A percentile compares a stretch with the other conserved stretches of the same genome.
These are phyloP conservation scores for Ophiostoma australiae DNA, from an alignment of 2,329 filamentous ascomycete genomes.

Conservation along the genomic window DNA sequence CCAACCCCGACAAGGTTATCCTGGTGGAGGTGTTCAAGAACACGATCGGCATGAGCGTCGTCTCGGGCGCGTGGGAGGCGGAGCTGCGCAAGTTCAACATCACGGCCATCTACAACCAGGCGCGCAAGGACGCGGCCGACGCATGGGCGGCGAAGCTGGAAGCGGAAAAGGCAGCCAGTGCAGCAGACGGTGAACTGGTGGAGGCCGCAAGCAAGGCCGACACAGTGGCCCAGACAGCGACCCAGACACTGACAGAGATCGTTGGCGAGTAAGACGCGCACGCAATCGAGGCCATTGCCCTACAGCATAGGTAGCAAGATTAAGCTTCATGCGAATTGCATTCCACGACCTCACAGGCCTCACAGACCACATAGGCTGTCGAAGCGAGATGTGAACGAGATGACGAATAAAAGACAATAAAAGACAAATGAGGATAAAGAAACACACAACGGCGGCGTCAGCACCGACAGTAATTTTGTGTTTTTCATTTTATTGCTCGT, in stretches of 20 bases:
- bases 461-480: neutral
- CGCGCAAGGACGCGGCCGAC: conserved; percentile 5
- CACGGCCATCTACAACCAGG: conserved; percentile 59
- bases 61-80: conserved; percentile 64
- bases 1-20: conserved; percentile 70
- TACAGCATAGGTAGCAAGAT: neutral
- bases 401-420: neutral
- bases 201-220: neutral
- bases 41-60: conserved; percentile 71
- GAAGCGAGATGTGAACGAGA: neutral
- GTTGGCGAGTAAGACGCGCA: neutral
- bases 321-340: neutral
- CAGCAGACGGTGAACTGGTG: neutral
- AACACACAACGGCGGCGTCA: neutral
- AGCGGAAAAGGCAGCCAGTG: neutral
- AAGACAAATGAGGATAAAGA: neutral
- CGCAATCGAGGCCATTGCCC: neutral
- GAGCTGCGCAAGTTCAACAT: conserved; percentile 72
- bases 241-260: neutral
- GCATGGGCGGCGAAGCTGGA: neutral
- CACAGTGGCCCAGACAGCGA: neutral
- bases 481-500: neutral
- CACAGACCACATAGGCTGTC: neutral
- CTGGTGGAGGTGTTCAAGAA: conserved; percentile 67
- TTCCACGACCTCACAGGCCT: neutral